These are phyloP conservation scores for Magnusiomyces magnusii DNA, from an alignment of 1,139 yeast species.

Conservation along the genomic window DNA sequence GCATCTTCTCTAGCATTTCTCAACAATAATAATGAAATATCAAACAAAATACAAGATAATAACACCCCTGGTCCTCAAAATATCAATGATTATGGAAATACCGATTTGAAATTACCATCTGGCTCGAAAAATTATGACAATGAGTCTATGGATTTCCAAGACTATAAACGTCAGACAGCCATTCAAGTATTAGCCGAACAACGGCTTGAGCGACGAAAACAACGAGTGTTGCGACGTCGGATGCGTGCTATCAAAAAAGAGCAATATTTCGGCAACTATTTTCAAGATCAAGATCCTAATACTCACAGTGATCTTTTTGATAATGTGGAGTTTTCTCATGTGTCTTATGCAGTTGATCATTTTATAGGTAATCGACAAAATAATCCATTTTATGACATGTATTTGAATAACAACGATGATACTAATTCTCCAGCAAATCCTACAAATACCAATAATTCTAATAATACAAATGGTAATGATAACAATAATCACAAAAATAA, in stretches of 20 bases:
- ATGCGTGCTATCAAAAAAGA: slow-evolving; percentile 20
- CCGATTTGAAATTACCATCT: not conserved
- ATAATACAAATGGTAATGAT: not conserved
- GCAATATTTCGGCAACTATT: slow-evolving; percentile 25
- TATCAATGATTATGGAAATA: not conserved
- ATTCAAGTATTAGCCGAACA: slow-evolving; percentile 32
- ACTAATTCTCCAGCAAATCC: not conserved
- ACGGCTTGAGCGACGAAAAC: slow-evolving; percentile 22
- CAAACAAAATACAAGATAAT: not conserved
- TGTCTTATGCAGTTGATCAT: slow-evolving; percentile 26
- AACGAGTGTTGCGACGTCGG: slow-evolving; percentile 12
- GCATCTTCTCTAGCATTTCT: not conserved
- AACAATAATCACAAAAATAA: not conserved
- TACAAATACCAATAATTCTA: not conserved
- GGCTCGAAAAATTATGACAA: not conserved
- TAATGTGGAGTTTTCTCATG: slow-evolving; percentile 16
- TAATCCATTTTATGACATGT: slow-evolving; percentile 18
- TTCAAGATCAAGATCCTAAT: slow-evolving; percentile 16
- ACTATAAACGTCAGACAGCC: slow-evolving; percentile 33
- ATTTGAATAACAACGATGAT: slow-evolving; percentile 1
- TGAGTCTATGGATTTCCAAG: slow-evolving; percentile 34
- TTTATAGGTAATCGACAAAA: slow-evolving; percentile 29
- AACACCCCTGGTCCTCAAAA: not conserved
- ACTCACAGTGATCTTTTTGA: slow-evolving; percentile 11
- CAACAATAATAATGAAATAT: not conserved